Conservation (phyloP, 768 basidiomycete genomes). For the Leucocoprinus sp. region DNA sequence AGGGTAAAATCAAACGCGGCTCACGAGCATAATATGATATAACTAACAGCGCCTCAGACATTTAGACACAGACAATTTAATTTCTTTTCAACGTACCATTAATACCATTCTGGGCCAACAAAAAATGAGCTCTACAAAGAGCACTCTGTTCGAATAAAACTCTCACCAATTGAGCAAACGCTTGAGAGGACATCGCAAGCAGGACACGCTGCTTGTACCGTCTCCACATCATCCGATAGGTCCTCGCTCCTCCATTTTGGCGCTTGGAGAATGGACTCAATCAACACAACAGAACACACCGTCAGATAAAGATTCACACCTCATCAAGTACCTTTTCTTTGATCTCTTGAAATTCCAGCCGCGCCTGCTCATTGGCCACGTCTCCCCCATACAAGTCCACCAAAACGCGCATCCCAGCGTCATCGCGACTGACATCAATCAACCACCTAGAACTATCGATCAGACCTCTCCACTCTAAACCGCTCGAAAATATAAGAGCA, state of each 20-base stretch:
- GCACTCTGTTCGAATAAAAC: not conserved
- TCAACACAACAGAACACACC: too few relatives aligned
- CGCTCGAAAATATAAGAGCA: too few relatives aligned
- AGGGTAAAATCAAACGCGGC: conserved; percentile 17
- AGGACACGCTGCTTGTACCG: conserved; percentile 78
- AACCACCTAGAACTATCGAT: conserved; percentile 49
- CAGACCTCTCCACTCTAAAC: not conserved
- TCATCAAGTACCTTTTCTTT: conserved; percentile 64
- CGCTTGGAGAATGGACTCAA: conserved; percentile 43
- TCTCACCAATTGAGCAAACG: conserved; percentile 81
- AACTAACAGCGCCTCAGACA: conserved; percentile 40
- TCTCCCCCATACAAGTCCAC: conserved; percentile 79
- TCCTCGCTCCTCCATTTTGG: conserved; percentile 57
- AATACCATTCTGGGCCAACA: conserved; percentile 63
- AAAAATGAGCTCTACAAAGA: not conserved
- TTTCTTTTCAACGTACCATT: conserved; percentile 70
- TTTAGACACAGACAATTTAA: too few relatives aligned
- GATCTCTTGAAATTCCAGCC: conserved; percentile 78
- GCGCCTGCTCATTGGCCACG: conserved; percentile 51
- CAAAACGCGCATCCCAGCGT: conserved; percentile 72
- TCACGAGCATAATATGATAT: conserved; percentile 88
- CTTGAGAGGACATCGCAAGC: conserved; percentile 89
- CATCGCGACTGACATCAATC: conserved; percentile 75
- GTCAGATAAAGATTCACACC: conserved; percentile 24
- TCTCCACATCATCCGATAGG: conserved; percentile 73